Evolutionary conservation across 257 asterid genomes (phyloP), one percentile per base, ranked within the genome.

Genomic region (Solanum ossicruentum): DNA sequence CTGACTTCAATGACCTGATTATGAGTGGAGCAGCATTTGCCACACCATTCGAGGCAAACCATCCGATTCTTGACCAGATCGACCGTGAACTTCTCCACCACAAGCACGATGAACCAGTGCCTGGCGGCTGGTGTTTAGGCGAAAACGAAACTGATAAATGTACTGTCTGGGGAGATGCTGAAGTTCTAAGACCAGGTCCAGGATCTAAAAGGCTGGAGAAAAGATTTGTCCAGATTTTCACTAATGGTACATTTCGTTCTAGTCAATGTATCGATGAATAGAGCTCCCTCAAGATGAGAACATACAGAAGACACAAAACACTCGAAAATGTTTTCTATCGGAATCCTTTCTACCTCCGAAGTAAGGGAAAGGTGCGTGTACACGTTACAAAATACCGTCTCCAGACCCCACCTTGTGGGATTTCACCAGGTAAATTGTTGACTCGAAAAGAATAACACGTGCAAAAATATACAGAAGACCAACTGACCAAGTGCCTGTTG

Each of bases 51-150:
- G 86, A 57, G 47, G 85, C 81, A 58, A 84, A 90, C 21, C 93
- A 91, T 65, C 93, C 93, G 0, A 66, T 93, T 81, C 95, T 96
- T n/a, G 98, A 93, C 83, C 92, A 60, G 32, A 93, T 96, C 6
- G 99, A 96, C 85, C 85, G 3, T 21, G 91, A 90, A 84, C 75
- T 94, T 70, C 90, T 95, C 57, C 88, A 73, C 39, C 91, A 95
- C 32, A 66, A 55, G 20, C 90, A 90, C 12, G 91, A 86, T 41
- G 86, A 88, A 73, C 92, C 96, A 0, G 95, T 91, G 17, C 92
- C 97, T 0, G 98, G 98, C 39, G 99, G 99, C 18, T 96, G 99
- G 99, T 96, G 99, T 88, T 88, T 96, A 70, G 99, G 96, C 12
- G 92, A 91, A 7, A 36, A 89, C 66, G 82, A 45, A 23, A 84